A percentile compares a stretch with the other conserved stretches of the same genome.
Evolutionary conservation across 345 rosid species (phyloP).

Genomic region (Acer negundo): DNA sequence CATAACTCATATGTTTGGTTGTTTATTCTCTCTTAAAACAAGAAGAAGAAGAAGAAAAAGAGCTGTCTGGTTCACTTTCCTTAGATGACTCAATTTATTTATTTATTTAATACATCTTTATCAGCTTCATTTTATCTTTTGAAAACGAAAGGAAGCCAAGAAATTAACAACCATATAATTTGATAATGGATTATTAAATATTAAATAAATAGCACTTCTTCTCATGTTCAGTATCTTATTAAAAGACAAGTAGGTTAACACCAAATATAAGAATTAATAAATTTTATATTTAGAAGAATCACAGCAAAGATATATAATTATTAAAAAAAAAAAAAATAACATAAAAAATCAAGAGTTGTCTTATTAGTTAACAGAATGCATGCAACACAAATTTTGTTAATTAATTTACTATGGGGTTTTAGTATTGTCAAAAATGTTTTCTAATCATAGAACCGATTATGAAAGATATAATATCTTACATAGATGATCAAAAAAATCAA

Average conservation of each 20-base stretch:
- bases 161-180: neutral
- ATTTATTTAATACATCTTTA: neutral
- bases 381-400: neutral
- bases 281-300: neutral
- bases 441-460: too few relatives aligned
- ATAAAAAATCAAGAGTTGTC: neutral
- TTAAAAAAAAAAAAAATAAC: too few relatives aligned
- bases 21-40: constrained; percentile 8
- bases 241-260: constrained; percentile 19
- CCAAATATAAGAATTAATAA: neutral
- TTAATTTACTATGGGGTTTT: too few relatives aligned
- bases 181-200: neutral
- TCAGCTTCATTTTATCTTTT: neutral
- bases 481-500: too few relatives aligned
- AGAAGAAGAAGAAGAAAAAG: neutral
- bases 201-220: constrained; percentile 4
- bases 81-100: neutral
- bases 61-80: neutral
- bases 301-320: neutral
- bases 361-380: neutral
- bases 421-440: too few relatives aligned
- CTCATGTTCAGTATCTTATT: constrained; percentile 13
- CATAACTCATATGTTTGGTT: neutral
- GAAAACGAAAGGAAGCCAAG: neutral
- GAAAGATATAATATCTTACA: too few relatives aligned